phyloP scores from a whole-genome alignment of 2,329 filamentous ascomycete genomes.

The Akanthomyces uredinophilus region DNA sequence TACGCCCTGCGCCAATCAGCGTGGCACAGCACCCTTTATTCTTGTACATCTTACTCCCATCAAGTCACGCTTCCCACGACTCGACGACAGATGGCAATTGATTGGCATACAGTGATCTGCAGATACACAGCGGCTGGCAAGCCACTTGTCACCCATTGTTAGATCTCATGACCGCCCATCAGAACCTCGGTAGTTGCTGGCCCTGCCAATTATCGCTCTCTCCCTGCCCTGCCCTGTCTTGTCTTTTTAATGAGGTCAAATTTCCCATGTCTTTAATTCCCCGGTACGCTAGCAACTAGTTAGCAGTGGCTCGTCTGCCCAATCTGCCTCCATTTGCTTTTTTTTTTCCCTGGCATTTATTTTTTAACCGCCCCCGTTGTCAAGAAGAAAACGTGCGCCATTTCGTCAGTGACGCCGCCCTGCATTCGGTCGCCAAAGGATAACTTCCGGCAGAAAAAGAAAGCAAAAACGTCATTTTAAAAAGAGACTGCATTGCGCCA shows the following conservation, averaged over 20 bases:
- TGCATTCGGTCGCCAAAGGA: background rate
- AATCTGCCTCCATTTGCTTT: background rate
- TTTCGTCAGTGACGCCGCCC: constrained; percentile 1
- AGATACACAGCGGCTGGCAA: background rate
- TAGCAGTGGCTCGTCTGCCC: background rate
- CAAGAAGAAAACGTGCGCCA: background rate
- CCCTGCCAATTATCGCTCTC: background rate
- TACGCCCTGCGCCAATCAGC: constrained; percentile 7
- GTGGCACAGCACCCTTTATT: background rate
- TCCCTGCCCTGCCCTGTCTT: background rate
- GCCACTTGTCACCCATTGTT: background rate
- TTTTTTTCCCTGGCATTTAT: background rate
- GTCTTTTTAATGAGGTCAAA: background rate
- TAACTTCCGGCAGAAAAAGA: background rate
- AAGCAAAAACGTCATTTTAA: background rate
- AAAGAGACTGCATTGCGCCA: background rate
- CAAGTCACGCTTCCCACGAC: background rate
- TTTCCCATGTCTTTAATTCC: constrained; percentile 12
- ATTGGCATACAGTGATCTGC: background rate
- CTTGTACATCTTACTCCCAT: no score
- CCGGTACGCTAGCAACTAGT: background rate
- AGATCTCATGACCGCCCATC: background rate
- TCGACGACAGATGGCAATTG: background rate
- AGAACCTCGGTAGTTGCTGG: background rate
- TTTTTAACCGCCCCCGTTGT: no score